Evolutionary conservation across 805 yeast species (phyloP).

Genomic region (Starmerella apicola): DNA sequence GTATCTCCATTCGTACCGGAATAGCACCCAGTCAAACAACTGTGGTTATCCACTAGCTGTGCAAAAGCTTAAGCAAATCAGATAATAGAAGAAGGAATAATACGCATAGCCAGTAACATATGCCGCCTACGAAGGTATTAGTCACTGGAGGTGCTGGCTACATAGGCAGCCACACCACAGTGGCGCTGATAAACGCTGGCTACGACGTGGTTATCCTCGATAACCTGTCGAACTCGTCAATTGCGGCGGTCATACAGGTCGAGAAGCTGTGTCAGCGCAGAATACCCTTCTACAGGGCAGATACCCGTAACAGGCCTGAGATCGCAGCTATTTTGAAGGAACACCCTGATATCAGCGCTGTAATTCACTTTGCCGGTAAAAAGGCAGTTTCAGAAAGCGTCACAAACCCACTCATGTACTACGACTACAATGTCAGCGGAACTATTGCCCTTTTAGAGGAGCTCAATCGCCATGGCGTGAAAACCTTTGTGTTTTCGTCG

Average conservation of each 20-base stretch:
- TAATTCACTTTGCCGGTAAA: conserved; percentile 70
- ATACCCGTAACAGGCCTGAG: conserved; percentile 40
- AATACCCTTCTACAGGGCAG: conserved; percentile 44
- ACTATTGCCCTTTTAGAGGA: conserved; percentile 45
- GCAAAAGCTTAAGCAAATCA: no score
- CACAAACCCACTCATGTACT: conserved; percentile 52
- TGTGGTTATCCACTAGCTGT: no score
- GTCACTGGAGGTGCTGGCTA: conserved; percentile 85
- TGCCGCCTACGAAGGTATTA: conserved; percentile 43
- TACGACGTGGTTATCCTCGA: conserved; percentile 63
- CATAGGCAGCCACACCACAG: conserved; percentile 70
- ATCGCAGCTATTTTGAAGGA: conserved; percentile 38
- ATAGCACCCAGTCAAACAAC: no score
- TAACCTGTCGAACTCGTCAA: conserved; percentile 52
- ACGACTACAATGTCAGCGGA: conserved; percentile 55
- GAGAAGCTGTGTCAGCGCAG: conserved; percentile 40
- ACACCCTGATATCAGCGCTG: conserved; percentile 40
- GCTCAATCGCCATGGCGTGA: conserved; percentile 37
- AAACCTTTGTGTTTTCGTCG: conserved; percentile 56
- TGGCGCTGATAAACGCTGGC: conserved; percentile 48
- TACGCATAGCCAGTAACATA: no score
- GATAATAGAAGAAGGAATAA: no score
- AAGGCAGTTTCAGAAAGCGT: conserved; percentile 77
- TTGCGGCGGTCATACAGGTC: conserved; percentile 51
- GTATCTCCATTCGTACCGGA: no score